Conservation (phyloP, 495 filamentous ascomycete genomes). For the Penicillium longicatenatum region DNA sequence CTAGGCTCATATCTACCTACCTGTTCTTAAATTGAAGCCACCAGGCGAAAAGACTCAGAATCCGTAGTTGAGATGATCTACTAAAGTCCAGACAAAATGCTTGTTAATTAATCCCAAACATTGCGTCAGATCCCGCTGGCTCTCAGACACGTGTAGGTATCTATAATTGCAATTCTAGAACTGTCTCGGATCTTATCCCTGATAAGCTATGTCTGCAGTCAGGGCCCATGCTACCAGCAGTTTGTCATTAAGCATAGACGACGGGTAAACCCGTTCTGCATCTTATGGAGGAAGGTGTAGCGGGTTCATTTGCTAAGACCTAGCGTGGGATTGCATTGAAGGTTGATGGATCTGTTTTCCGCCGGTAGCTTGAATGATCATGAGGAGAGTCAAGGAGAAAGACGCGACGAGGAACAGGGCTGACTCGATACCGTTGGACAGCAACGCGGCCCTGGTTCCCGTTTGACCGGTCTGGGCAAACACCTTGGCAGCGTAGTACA, state of each 20-base stretch:
- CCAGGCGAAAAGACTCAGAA: not conserved
- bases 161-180: not conserved
- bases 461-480: conserved; percentile 2
- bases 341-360: not conserved
- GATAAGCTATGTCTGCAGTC: not conserved
- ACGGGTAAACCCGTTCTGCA: not conserved
- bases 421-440: conserved; percentile 4
- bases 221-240: not conserved
- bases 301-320: not conserved
- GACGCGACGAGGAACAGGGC: conserved; percentile 2
- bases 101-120: not conserved
- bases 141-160: not conserved
- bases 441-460: not conserved
- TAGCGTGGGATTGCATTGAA: not conserved
- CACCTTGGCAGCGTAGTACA: conserved; percentile 2
- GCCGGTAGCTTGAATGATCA: not conserved
- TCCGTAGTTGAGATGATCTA: not conserved
- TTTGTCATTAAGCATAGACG: not conserved
- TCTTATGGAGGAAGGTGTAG: not conserved
- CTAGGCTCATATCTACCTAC: not conserved
- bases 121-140: conserved; percentile 1
- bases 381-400: conserved; percentile 1
- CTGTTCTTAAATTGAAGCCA: too few species aligned
- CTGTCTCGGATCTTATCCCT: not conserved
- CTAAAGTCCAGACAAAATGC: not conserved